Evolutionary conservation across 1,284 basidiomycete genomes (phyloP), one percentile per base, ranked within the genome.

Genomic region (Lentinus polychrous): DNA sequence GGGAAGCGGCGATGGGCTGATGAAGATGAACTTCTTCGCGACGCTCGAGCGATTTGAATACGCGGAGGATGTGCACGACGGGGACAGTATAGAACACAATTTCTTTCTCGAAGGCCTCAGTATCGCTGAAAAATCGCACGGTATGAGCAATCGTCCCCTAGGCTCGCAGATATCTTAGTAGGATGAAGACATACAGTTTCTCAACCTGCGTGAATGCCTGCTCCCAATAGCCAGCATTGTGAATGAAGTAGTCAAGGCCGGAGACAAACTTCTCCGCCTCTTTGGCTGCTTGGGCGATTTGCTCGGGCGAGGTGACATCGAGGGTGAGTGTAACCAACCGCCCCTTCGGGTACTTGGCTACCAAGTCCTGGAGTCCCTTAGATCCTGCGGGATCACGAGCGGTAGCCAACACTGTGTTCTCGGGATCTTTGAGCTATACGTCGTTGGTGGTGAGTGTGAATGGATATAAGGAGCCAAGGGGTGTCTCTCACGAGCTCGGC

Each of bases 371-470:
- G 10, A 49, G 34, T 12, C 20, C 11, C 8, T 36, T 15, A 20
- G 41, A 35, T 8, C 31, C 17, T 2, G 20, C 23, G 7, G 42
- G 42, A 15, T 45, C 35, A 17, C 48, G 48, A 3, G 42, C 36
- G 18, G 42, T 42, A 17, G 41, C 48, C 4, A 49, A 18, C 4
- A 49, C 43, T 8, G 32, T 4, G 32, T 43, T 45, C 8, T 42
- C 8, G 2, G 48, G 42, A 15, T 49, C 36, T 15, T 49, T 37
- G 8, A 49, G 43, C 48, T 49, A 27, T 24, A 38, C 27, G 27
- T n/a, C n/a, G 10, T 27, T 10, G 27, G 27, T 10, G 10, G 27
- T 5, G 27, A 5, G 27, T 5, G 27, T 10, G 27, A 27, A 27
- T n/a, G 27, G 4, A 10, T 10, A 31, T 17, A 14, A 10, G 15